Evolutionary conservation across 2,329 filamentous ascomycete genomes (phyloP).

Genomic region (Ceratocystiopsis brevicomis): DNA sequence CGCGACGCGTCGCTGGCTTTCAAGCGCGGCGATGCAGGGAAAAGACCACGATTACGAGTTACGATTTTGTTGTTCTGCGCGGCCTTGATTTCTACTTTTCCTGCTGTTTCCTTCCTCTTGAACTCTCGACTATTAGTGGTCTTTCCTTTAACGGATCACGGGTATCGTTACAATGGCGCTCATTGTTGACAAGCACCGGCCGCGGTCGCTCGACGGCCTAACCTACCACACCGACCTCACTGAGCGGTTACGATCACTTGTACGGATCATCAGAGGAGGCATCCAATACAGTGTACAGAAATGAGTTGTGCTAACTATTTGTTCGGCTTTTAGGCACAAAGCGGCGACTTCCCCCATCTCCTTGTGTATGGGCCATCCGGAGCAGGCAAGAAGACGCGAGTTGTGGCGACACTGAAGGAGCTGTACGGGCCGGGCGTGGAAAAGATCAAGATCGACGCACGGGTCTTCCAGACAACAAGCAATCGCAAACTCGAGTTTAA

Average conservation of each 20-base stretch:
- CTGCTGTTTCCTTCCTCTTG: no score
- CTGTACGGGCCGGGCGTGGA: slow-evolving; percentile 93
- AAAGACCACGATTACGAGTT: not conserved
- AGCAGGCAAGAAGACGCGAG: slow-evolving; percentile 92
- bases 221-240: slow-evolving; percentile 84
- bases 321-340: slow-evolving; percentile 51
- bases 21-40: no score
- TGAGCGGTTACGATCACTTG: slow-evolving; percentile 66
- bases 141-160: no score
- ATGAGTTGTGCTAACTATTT: not conserved
- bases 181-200: slow-evolving; percentile 54
- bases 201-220: slow-evolving; percentile 55
- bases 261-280: slow-evolving; percentile 23
- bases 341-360: slow-evolving; percentile 91
- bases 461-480: slow-evolving; percentile 84
- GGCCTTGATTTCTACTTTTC: not conserved
- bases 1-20: slow-evolving; percentile 5
- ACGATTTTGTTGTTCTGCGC: no score
- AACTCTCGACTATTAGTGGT: no score
- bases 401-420: slow-evolving; percentile 87
- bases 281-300: no score
- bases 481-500: slow-evolving; percentile 99
- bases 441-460: slow-evolving; percentile 97
- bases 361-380: slow-evolving; percentile 94
- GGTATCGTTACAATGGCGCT: slow-evolving; percentile 34